phyloP scores from a whole-genome alignment of 345 rosid genomes.

The Eucalyptus marginata region DNA sequence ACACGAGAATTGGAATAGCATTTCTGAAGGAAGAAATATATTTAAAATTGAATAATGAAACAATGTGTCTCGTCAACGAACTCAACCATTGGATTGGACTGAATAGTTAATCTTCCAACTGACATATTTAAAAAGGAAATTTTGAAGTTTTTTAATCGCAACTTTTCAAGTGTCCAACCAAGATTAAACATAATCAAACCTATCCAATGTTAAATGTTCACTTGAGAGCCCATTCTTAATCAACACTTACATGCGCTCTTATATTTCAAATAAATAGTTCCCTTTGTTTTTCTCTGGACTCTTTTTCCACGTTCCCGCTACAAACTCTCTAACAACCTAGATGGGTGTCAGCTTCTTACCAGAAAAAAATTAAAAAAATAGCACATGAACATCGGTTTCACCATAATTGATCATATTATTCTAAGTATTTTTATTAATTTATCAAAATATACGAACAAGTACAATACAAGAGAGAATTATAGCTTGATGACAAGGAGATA shows the following conservation, averaged over 20 bases:
- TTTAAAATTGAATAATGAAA: neutral
- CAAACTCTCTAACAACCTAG: neutral
- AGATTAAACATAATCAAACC: neutral
- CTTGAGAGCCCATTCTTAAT: neutral
- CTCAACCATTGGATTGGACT: neutral
- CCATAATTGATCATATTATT: neutral
- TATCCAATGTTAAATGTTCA: neutral
- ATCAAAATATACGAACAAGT: neutral
- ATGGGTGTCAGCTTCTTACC: neutral
- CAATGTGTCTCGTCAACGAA: neutral
- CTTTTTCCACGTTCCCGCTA: neutral
- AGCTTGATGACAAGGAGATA: neutral
- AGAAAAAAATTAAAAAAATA: accelerated
- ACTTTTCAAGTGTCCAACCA: neutral
- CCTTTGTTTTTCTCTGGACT: neutral
- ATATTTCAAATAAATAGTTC: neutral
- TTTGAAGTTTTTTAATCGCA: neutral
- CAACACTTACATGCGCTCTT: neutral
- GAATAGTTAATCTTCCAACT: neutral
- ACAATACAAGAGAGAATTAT: neutral
- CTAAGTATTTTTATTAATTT: neutral
- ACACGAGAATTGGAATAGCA: neutral
- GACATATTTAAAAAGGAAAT: neutral
- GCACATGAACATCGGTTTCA: neutral
- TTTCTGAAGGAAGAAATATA: neutral